Evolutionary conservation across 2,329 filamentous ascomycete species (phyloP), one percentile per base, ranked within the genome.

Genomic region (Claviceps quebecensis): DNA sequence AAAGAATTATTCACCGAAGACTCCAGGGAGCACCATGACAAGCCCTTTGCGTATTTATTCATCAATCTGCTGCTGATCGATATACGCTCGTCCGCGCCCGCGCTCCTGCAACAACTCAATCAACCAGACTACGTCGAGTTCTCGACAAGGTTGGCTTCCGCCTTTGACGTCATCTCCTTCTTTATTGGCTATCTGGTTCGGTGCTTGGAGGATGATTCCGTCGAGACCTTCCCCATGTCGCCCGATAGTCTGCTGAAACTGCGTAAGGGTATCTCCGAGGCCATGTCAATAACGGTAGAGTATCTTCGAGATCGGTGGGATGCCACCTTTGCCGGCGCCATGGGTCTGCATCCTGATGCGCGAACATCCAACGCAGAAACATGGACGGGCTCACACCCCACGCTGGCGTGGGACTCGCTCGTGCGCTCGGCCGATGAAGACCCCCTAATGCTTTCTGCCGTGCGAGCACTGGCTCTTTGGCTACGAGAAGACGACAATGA

Each of bases 241-340:
- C 75, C 80, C 0, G 78, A 82, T 51, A 72, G 75, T 23, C 71
- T 86, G 26, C 67, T 86, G 14, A 80, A 78, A 57, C 66, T 86
- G 5, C 74, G 80, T 40, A 77, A 73, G 48, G 69, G 74, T 50
- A 73, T 86, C 48, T 72, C 75, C 1, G 83, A 86, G 59, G 80
- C 81, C 3, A 72, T 85, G 60, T 79, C 78, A 0, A 64, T 81
- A 1, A 74, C 76, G 0, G 73, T 82, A 53, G 83, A 86, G 64
- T 83, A 81, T 61, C 70, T 86, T 1, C 75, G 81, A 41, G 83
- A 86, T 59, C 69, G 82, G n/a, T 86, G 80, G 78, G 83, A 86
- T 59, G 78, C 78, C 4, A 76, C 77, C 2, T 69, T 78, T n/a
- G 76, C 80, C 3, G 81, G 80, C 11, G 76, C 77, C 6, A 72